Conservation (phyloP, 2,329 filamentous ascomycete species). For the Venturia oleaginea region DNA sequence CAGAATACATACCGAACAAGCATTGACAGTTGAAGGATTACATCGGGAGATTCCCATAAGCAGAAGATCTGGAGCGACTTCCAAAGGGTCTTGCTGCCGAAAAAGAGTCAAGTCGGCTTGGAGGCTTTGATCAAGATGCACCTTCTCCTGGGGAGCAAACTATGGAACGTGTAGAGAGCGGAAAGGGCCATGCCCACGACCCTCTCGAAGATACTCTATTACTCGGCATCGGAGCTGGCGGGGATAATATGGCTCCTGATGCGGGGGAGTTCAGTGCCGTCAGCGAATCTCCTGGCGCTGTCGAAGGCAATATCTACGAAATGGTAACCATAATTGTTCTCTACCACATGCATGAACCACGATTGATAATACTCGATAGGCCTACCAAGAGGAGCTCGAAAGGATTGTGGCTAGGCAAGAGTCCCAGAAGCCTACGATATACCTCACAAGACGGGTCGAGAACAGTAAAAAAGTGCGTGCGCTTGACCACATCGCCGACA, state of each 20-base stretch:
- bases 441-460: slow-evolving; percentile 43
- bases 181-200: slow-evolving; percentile 56
- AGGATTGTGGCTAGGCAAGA: slow-evolving; percentile 50
- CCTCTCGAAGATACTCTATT: slow-evolving; percentile 56
- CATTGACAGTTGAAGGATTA: slow-evolving; percentile 44
- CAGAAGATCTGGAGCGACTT: slow-evolving; percentile 22
- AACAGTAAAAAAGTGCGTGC: slow-evolving; percentile 30
- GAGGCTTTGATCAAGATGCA: neutral
- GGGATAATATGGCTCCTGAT: slow-evolving; percentile 32
- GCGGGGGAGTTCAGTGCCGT: slow-evolving; percentile 43
- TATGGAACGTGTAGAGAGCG: slow-evolving; percentile 22
- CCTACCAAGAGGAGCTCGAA: slow-evolving; percentile 74
- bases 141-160: slow-evolving; percentile 30
- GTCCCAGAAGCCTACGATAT: slow-evolving; percentile 43
- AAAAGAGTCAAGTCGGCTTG: neutral
- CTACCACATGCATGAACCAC: neutral
- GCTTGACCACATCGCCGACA: slow-evolving; percentile 17
- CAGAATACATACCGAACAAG: slow-evolving; percentile 39
- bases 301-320: slow-evolving; percentile 84
- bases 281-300: slow-evolving; percentile 74
- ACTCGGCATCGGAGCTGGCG: slow-evolving; percentile 66
- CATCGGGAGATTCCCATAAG: slow-evolving; percentile 37
- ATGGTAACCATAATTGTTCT: slow-evolving; percentile 25
- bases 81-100: neutral
- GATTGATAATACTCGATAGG: slow-evolving; percentile 26